Conservation (phyloP, 2,329 filamentous ascomycete species). For the Tolypocladium tundrense region DNA sequence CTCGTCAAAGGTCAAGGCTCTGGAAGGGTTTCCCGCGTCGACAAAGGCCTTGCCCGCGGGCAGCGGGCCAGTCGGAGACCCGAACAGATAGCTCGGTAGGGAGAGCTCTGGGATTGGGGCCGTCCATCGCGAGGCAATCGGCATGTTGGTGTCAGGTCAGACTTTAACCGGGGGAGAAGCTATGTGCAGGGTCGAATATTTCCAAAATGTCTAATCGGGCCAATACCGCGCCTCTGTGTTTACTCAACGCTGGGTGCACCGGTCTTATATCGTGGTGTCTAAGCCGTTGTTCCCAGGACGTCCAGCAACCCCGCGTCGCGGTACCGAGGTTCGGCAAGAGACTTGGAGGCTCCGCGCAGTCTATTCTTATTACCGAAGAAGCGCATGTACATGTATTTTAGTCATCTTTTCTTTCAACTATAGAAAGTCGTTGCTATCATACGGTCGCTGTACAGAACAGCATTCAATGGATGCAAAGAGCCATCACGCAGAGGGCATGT, state of each 20-base stretch:
- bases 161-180: not conserved
- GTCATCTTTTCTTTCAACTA: not conserved
- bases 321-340: not conserved
- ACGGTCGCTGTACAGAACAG: no score
- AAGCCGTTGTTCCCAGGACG: not conserved
- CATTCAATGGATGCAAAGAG: no score
- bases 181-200: not conserved
- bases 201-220: not conserved
- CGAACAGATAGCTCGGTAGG: not conserved
- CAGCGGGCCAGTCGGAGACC: not conserved
- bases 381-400: no score
- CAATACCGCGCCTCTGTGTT: not conserved
- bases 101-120: not conserved
- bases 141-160: not conserved
- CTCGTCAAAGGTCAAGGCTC: not conserved
- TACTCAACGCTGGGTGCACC: not conserved
- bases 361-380: not conserved
- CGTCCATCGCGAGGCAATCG: not conserved
- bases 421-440: not conserved
- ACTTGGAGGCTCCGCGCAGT: not conserved
- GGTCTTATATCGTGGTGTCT: not conserved
- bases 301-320: not conserved
- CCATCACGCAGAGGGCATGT: no score
- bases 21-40: not conserved
- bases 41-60: not conserved